These are phyloP conservation scores for Paraphysoderma sedebokerense DNA, from an alignment of 371 early-diverging fungal genomes.

Conservation along the genomic window DNA sequence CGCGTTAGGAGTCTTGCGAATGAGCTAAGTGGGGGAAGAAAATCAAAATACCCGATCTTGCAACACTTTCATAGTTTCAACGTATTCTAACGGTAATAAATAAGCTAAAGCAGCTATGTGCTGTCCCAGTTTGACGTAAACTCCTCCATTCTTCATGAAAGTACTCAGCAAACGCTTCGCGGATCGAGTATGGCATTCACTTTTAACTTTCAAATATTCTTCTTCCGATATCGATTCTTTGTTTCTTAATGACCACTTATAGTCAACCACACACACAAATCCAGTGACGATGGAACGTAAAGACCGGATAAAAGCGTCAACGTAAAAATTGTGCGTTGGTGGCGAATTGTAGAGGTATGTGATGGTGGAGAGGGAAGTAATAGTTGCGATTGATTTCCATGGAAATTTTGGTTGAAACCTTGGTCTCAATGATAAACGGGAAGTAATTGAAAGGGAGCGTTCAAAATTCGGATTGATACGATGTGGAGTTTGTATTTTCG, in stretches of 20 bases:
- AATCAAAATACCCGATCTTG: too few species aligned
- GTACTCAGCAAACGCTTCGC: constrained; percentile 40
- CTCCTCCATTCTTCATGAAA: constrained; percentile 52
- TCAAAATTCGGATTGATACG: too few species aligned
- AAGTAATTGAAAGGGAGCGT: too few species aligned
- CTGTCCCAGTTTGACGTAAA: constrained; percentile 85
- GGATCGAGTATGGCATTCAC: constrained; percentile 15
- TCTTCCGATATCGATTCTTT: constrained; percentile 4
- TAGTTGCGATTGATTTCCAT: too few species aligned
- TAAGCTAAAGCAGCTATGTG: constrained; percentile 72
- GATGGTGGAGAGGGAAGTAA: too few species aligned
- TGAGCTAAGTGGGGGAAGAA: too few species aligned
- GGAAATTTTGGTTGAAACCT: too few species aligned
- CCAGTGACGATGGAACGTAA: constrained; percentile 23
- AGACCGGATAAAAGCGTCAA: not conserved
- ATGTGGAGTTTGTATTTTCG: too few species aligned
- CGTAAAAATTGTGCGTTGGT: too few species aligned
- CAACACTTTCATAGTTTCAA: constrained; percentile 57
- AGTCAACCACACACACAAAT: constrained; percentile 33
- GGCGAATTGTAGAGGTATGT: too few species aligned
- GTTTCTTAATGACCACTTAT: constrained; percentile 32
- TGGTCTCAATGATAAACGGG: too few species aligned
- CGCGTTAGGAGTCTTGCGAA: too few species aligned
- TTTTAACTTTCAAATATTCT: constrained; percentile 2
- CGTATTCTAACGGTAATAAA: constrained; percentile 78